Conservation (phyloP, 306 rosid genomes). For the Sechiopsis laciniata region DNA sequence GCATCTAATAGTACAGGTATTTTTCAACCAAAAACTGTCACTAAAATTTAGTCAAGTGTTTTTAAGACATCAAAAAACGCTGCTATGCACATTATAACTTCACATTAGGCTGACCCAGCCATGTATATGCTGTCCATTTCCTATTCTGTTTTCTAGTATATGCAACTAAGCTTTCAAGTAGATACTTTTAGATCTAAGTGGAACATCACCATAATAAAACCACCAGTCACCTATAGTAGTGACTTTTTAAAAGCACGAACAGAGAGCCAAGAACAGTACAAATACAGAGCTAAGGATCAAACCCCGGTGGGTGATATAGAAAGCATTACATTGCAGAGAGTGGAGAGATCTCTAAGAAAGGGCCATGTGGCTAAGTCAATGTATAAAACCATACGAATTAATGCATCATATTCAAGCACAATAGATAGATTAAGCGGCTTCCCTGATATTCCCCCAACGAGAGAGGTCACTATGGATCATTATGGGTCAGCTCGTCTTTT, state of each 20-base stretch:
- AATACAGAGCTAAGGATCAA: neutral
- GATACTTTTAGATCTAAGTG: neutral
- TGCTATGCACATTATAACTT: neutral
- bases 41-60: neutral
- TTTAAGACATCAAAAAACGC: neutral
- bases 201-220: neutral
- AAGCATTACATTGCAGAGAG: neutral
- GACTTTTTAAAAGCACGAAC: neutral
- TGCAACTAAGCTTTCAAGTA: neutral
- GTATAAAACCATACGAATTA: neutral
- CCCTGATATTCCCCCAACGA: neutral
- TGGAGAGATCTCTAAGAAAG: conserved; percentile 5
- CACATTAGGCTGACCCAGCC: neutral
- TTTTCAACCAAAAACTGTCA: neutral
- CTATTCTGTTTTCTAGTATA: neutral
- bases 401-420: neutral
- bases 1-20: conserved; percentile 1
- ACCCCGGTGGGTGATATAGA: neutral
- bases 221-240: neutral
- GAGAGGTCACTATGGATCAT: neutral
- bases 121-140: neutral
- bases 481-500: neutral
- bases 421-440: neutral
- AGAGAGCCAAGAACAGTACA: neutral
- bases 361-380: neutral